A percentile compares a stretch with the other conserved stretches of the same genome.
phyloP scores from a whole-genome alignment of 768 basidiomycete species.

The Lentinula aciculospora region DNA sequence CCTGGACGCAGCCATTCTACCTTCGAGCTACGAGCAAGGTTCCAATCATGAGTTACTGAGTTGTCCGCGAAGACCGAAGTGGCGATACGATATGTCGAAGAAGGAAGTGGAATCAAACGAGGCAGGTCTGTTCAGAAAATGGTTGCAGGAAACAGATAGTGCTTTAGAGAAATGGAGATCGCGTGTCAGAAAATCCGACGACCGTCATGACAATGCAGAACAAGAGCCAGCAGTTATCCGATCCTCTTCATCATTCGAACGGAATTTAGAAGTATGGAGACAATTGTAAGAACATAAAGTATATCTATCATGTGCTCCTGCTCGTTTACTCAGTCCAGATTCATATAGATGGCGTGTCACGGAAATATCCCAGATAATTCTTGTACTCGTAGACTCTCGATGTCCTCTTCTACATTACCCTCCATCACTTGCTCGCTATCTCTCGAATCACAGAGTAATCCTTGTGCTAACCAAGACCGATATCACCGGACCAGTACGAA shows the following conservation, averaged over 20 bases:
- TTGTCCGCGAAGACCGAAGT: conserved; percentile 76
- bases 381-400: conserved; percentile 85
- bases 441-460: conserved; percentile 50
- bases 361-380: conserved; percentile 84
- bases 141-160: conserved; percentile 64
- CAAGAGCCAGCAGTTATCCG: conserved; percentile 14
- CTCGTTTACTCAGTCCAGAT: conserved; percentile 11
- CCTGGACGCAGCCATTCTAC: conserved; percentile 29
- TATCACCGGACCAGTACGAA: conserved; percentile 64
- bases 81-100: conserved; percentile 84
- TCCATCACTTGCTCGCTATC: conserved; percentile 64
- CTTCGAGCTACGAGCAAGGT: conserved; percentile 14
- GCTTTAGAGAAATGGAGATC: conserved; percentile 47
- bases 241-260: conserved; percentile 79
- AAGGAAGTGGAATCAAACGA: conserved; percentile 88
- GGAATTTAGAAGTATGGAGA: conserved; percentile 92
- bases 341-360: conserved; percentile 80
- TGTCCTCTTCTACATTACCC: conserved; percentile 87
- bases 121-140: conserved; percentile 75
- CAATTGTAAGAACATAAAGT: conserved; percentile 61
- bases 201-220: conserved; percentile 10
- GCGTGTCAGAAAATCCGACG: conserved; percentile 8
- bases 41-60: conserved; percentile 18
- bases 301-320: conserved; percentile 2
- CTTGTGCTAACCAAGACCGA: conserved; percentile 88